phyloP scores from a whole-genome alignment of 179 eudicot species.

The Actinidia arguta region DNA sequence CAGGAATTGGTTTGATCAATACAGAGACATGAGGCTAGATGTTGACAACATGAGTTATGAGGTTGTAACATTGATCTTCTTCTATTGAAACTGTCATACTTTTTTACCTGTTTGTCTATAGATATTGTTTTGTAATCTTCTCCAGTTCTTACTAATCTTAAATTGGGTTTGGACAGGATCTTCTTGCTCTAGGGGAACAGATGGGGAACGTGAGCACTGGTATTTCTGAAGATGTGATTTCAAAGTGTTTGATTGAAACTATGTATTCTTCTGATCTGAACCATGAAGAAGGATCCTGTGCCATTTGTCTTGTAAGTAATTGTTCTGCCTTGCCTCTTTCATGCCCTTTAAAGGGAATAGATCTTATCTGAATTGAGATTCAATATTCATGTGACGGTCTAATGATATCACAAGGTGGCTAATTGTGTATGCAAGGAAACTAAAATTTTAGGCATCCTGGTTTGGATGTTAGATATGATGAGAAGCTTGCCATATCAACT shows the following conservation, averaged over 20 bases:
- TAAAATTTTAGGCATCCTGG: neutral
- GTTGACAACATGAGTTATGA: constrained; percentile 85
- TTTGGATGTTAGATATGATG: neutral
- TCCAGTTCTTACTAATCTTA: neutral
- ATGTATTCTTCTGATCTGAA: constrained; percentile 19
- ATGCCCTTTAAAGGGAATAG: neutral
- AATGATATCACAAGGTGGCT: neutral
- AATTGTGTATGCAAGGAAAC: neutral
- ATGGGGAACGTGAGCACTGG: constrained; percentile 53
- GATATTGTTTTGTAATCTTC: neutral
- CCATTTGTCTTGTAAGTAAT: constrained; percentile 47
- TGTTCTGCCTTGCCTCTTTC: neutral
- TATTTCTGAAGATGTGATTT: constrained; percentile 33
- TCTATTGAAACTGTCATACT: neutral
- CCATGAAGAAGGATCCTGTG: constrained; percentile 35
- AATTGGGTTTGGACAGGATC: constrained; percentile 37
- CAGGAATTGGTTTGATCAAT: constrained; percentile 57
- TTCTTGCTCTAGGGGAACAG: constrained; percentile 49
- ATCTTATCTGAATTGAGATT: neutral
- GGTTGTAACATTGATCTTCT: constrained; percentile 34
- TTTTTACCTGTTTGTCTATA: neutral
- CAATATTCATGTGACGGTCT: neutral
- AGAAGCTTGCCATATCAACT: neutral
- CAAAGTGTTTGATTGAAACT: constrained; percentile 34
- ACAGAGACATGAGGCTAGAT: constrained; percentile 79